Base-by-base conservation (phyloP, 2,329 filamentous ascomycete genomes). In the Phialophora verrucosa region DNA sequence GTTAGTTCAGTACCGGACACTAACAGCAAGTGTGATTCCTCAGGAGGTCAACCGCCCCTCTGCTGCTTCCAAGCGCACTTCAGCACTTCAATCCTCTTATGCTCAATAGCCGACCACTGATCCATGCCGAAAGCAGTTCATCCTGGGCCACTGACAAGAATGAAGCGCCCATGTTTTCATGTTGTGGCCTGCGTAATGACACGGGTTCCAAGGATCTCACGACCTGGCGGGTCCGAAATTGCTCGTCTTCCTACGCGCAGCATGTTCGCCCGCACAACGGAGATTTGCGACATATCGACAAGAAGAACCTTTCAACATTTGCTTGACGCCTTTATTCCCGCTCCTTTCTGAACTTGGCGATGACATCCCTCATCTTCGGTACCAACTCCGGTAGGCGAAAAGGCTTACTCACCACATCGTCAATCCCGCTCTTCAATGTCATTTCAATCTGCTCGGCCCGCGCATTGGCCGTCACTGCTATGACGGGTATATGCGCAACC, bases 381-480 rank as follows among this genome's bases (percentile, higher is more conserved):
- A 91, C 82, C 60, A 92, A 77, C 63, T 91, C 88, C n/a, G 84
- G 84, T 60, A 91, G 88, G n/a, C 87, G 85, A 75, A 93, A 94
- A 3, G 91, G 91, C 75, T 94, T 94, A 0, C 89, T 89, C 42
- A 94, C 90, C 51, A 93, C 87, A 76, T 90, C 88, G 76, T 92
- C 88, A 80, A 93, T 92, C 44, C 91, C 91, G 25, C 90, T 89
- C 63, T 85, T 83, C 74, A 91, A 85, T 62, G 91, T 90, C 70
- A 85, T 88, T 70, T 86, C 84, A 66, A 92, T 89, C 77, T 93
- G 90, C 79, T 92, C 89, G 4, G 86, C 85, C 74, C 91, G 83
- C 44, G 90, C 91, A 76, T 93, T 93, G 1, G 91, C 91, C 44
- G 91, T 93, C 10, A 79, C 76, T 1, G 77, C 77, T 8, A 79